phyloP scores from a whole-genome alignment of 163 green algal species.

The Coccomyxa subellipsoidea region DNA sequence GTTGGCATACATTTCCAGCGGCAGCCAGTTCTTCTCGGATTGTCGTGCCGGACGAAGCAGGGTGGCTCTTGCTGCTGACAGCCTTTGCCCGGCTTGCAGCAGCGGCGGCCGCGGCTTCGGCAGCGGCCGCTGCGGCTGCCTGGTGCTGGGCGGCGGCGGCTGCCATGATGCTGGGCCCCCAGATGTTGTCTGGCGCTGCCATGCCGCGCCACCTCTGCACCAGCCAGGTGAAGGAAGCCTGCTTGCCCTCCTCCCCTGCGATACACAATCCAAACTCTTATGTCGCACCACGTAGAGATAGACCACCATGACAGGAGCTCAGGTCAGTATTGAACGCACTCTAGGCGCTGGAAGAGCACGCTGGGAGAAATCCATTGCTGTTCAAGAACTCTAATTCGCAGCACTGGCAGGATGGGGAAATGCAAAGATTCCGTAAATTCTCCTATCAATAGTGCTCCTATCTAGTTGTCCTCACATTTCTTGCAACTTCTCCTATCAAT shows the following conservation, averaged over 20 bases:
- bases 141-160: neutral
- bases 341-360: no score
- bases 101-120: neutral
- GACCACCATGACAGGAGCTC: no score
- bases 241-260: neutral
- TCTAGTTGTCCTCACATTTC: no score
- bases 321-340: no score
- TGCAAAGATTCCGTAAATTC: no score
- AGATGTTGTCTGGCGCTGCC: neutral
- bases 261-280: neutral
- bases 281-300: neutral
- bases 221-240: neutral
- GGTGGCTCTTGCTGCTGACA: neutral
- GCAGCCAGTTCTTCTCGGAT: neutral
- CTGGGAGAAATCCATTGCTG: no score
- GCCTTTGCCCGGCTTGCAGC: no score
- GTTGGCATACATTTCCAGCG: neutral
- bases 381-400: no score
- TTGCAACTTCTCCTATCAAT: neutral
- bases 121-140: neutral
- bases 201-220: neutral
- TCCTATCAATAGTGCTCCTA: no score
- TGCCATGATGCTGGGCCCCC: neutral
- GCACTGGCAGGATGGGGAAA: no score
- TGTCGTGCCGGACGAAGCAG: neutral